phyloP scores from a whole-genome alignment of 768 basidiomycete species.

The Serendipita sp. region DNA sequence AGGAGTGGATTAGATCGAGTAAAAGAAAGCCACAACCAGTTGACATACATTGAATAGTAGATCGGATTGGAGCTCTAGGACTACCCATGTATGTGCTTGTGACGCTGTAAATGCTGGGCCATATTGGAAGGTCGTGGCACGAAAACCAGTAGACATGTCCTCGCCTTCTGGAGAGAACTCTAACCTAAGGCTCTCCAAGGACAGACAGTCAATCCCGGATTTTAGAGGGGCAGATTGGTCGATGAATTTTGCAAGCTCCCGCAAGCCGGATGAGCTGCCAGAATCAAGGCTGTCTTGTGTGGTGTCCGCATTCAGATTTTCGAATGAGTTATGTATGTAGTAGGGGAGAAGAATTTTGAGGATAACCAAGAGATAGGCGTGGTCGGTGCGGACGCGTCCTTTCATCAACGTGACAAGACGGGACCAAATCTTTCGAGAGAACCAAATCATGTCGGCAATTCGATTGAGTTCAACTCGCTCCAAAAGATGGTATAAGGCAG shows the following conservation, averaged over 20 bases:
- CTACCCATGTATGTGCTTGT: slow-evolving; percentile 65
- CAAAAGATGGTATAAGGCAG: slow-evolving; percentile 50
- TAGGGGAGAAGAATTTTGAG: slow-evolving; percentile 57
- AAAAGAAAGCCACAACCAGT: neutral
- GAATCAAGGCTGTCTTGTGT: slow-evolving; percentile 17
- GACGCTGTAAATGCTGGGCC: slow-evolving; percentile 53
- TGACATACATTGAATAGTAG: slow-evolving; percentile 46
- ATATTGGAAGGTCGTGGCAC: slow-evolving; percentile 48
- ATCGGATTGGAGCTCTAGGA: slow-evolving; percentile 67
- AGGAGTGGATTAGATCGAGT: slow-evolving; percentile 6
- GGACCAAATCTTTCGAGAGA: slow-evolving; percentile 49
- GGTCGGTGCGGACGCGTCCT: slow-evolving; percentile 56
- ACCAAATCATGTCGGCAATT: slow-evolving; percentile 36
- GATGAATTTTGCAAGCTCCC: slow-evolving; percentile 38
- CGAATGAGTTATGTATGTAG: slow-evolving; percentile 28
- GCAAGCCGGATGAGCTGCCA: slow-evolving; percentile 31
- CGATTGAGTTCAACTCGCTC: slow-evolving; percentile 66
- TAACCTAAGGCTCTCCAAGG: slow-evolving; percentile 48
- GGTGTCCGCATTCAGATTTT: slow-evolving; percentile 10
- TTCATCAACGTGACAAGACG: slow-evolving; percentile 55
- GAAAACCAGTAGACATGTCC: slow-evolving; percentile 27
- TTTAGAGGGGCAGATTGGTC: slow-evolving; percentile 46
- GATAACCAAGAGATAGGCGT: slow-evolving; percentile 65
- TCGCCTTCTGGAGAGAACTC: slow-evolving; percentile 21
- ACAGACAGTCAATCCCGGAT: slow-evolving; percentile 48